Percentiles rank a stretch among this genome's conserved stretches.
Conservation (phyloP, 331 rosid genomes). For the Spiraea crenata region DNA sequence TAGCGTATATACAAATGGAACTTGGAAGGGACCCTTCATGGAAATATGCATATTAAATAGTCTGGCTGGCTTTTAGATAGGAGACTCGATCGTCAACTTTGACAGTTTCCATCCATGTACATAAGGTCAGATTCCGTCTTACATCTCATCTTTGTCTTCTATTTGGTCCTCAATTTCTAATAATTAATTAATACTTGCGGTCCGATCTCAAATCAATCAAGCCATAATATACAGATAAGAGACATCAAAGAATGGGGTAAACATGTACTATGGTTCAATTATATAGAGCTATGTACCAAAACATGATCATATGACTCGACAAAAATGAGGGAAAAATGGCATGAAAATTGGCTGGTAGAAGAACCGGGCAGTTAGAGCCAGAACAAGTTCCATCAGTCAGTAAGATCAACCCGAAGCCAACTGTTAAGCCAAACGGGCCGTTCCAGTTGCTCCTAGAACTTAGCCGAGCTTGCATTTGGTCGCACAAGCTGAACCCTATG, state of each 20-base stretch:
- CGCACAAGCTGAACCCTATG: not conserved
- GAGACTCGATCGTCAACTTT: not conserved
- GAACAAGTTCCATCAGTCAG: not conserved
- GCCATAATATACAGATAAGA: not conserved
- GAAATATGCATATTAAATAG: not conserved
- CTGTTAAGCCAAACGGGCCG: conserved; percentile 3
- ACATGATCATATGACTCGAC: not conserved
- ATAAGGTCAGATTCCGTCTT: not conserved
- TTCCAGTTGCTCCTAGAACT: conserved; percentile 13
- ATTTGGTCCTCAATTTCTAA: not conserved
- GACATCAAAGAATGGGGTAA: not conserved
- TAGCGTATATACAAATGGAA: no score
- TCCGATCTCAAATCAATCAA: not conserved
- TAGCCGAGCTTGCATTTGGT: not conserved
- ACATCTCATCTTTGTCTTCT: not conserved
- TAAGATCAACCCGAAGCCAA: conserved; percentile 3
- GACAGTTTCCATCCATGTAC: not conserved
- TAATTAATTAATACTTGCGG: not conserved
- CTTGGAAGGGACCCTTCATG: no score
- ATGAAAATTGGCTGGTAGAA: not conserved
- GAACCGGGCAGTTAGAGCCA: conserved; percentile 3
- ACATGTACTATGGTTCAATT: not conserved
- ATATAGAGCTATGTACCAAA: conserved; percentile 1
- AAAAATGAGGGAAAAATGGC: not conserved
- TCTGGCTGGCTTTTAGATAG: not conserved